Conservation (phyloP, 139 green algal species). For the Diplosphaera chodatii region DNA sequence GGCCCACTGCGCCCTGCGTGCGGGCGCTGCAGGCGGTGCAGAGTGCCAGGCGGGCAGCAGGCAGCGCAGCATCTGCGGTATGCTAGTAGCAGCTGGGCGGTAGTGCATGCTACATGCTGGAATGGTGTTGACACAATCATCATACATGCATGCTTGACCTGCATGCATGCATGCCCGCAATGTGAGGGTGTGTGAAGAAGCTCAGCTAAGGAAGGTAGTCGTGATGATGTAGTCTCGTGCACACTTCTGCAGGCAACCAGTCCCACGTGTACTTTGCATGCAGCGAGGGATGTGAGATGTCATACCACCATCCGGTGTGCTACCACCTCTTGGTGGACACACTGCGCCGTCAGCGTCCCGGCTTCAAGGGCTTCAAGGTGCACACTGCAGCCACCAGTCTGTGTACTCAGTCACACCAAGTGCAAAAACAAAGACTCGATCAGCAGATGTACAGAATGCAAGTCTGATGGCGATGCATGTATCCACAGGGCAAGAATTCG, state of each 20-base stretch:
- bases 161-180: too few species aligned
- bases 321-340: background rate
- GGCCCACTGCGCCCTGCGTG: background rate
- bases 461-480: background rate
- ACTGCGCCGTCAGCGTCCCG: background rate
- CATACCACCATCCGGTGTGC: background rate
- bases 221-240: too few species aligned
- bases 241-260: background rate
- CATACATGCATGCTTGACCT: too few species aligned
- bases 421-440: too few species aligned
- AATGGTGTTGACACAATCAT: too few species aligned
- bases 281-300: background rate
- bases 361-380: background rate
- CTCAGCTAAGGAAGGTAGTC: too few species aligned
- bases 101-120: too few species aligned
- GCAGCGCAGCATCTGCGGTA: background rate
- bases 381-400: too few species aligned
- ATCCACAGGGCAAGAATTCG: background rate
- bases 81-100: too few species aligned
- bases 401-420: too few species aligned
- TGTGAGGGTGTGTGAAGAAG: too few species aligned
- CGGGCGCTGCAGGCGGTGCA: background rate
- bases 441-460: too few species aligned
- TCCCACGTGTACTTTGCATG: background rate
- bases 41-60: background rate